Conservation (phyloP, 192 early-diverging fungal species). For the Podila minutissima region DNA sequence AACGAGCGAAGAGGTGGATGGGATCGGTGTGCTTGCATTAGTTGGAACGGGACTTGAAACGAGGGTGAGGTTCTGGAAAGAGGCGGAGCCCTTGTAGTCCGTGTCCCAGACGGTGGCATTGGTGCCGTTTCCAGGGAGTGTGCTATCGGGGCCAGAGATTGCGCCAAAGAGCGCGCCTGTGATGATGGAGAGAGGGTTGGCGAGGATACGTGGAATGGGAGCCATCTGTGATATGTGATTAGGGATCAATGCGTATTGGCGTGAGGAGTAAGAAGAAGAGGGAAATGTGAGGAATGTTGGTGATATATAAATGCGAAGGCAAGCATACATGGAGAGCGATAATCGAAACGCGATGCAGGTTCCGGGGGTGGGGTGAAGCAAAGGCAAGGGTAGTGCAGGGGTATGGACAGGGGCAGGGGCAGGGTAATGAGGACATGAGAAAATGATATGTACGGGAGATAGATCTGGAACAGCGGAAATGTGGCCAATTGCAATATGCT, state of each 20-base stretch:
- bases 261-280: not conserved
- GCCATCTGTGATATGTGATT: slow-evolving; percentile 17
- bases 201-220: slow-evolving; percentile 29
- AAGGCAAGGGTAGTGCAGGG: not conserved
- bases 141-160: slow-evolving; percentile 31
- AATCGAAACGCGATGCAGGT: no score
- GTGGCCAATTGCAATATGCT: no score
- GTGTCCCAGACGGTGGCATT: slow-evolving; percentile 37
- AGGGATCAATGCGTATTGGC: not conserved
- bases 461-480: no score
- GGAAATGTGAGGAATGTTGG: not conserved
- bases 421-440: no score
- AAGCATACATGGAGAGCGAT: not conserved
- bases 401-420: not conserved
- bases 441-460: no score
- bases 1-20: slow-evolving; percentile 17
- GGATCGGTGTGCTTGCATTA: not conserved
- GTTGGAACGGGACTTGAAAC: not conserved
- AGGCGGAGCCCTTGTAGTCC: slow-evolving; percentile 39
- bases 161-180: slow-evolving; percentile 42
- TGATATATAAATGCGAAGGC: not conserved
- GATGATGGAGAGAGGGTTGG: slow-evolving; percentile 44
- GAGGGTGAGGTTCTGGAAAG: slow-evolving; percentile 32
- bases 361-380: not conserved
- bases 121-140: slow-evolving; percentile 29